phyloP scores from a whole-genome alignment of 2,329 filamentous ascomycete species.

The Fusarium phyllophilum region DNA sequence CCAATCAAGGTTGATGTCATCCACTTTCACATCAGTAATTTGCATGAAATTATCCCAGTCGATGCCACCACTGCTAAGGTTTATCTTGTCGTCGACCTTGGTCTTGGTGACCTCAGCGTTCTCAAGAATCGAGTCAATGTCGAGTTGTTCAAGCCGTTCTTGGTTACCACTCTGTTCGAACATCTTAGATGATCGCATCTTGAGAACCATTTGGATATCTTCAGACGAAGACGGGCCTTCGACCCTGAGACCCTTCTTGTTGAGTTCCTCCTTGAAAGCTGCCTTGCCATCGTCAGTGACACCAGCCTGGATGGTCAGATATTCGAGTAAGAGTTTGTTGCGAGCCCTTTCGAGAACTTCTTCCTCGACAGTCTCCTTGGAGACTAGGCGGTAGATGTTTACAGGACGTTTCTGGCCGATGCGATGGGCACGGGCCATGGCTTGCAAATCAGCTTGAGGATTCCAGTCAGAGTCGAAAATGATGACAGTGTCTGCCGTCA shows the following conservation, averaged over 20 bases:
- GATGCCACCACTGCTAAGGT: conserved; percentile 86
- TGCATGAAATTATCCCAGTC: conserved; percentile 95
- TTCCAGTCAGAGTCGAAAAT: conserved; percentile 99
- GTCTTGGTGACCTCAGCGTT: conserved; percentile 98
- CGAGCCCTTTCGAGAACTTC: conserved; percentile 95
- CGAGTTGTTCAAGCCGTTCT: conserved; percentile 93
- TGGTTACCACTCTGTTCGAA: conserved; percentile 98
- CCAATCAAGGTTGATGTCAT: conserved; percentile 84
- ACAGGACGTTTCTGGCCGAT: conserved; percentile 97
- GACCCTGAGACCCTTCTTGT: conserved; percentile 77
- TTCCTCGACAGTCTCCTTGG: conserved; percentile 98
- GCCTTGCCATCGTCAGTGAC: conserved; percentile 96
- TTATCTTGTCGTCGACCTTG: conserved; percentile 91
- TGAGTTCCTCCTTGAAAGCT: conserved; percentile 77
- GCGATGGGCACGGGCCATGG: conserved; percentile 97
- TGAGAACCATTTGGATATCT: conserved; percentile 95
- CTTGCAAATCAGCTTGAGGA: conserved; percentile 95
- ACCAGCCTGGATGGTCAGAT: conserved; percentile 95
- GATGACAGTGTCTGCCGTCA: conserved; percentile 98
- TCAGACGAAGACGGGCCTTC: conserved; percentile 90
- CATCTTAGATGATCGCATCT: conserved; percentile 98
- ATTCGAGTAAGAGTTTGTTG: conserved; percentile 97
- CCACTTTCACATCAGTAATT: conserved; percentile 97
- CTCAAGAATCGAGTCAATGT: conserved; percentile 96
- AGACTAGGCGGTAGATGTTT: conserved; percentile 94